phyloP scores from a whole-genome alignment of 345 rosid species.

The Syzygium aromaticum region DNA sequence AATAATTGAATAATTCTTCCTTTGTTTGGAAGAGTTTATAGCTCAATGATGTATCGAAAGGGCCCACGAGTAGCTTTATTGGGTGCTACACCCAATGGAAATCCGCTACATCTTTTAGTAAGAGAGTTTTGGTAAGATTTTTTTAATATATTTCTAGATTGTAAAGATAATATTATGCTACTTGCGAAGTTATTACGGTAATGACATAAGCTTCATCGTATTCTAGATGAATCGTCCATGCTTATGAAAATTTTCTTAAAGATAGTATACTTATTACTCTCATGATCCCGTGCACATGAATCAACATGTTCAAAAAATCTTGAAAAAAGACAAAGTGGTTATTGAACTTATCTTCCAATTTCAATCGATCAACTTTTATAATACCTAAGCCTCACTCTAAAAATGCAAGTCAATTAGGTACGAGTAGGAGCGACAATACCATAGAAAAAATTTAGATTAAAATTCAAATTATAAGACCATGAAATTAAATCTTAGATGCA shows the following conservation, averaged over 20 bases:
- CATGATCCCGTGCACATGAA: neutral
- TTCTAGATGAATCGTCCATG: neutral
- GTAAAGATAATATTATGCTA: neutral
- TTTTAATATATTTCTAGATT: neutral
- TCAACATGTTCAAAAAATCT: neutral
- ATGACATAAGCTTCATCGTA: neutral
- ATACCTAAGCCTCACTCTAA: neutral
- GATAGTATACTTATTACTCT: neutral
- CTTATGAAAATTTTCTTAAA: neutral
- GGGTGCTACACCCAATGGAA: no score
- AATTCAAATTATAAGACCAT: neutral
- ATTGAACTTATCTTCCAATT: neutral
- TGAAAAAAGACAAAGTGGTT: neutral
- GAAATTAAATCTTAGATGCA: neutral
- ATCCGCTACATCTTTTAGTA: neutral
- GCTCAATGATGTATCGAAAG: neutral
- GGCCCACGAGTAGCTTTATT: neutral
- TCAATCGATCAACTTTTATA: neutral
- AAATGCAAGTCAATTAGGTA: neutral
- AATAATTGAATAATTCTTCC: neutral
- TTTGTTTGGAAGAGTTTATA: neutral
- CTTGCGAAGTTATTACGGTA: neutral
- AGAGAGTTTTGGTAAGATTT: neutral
- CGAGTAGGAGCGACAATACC: neutral
- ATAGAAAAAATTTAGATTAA: neutral